Base-by-base conservation (phyloP, 139 green algal genomes). In the Chlorella sp. region DNA sequence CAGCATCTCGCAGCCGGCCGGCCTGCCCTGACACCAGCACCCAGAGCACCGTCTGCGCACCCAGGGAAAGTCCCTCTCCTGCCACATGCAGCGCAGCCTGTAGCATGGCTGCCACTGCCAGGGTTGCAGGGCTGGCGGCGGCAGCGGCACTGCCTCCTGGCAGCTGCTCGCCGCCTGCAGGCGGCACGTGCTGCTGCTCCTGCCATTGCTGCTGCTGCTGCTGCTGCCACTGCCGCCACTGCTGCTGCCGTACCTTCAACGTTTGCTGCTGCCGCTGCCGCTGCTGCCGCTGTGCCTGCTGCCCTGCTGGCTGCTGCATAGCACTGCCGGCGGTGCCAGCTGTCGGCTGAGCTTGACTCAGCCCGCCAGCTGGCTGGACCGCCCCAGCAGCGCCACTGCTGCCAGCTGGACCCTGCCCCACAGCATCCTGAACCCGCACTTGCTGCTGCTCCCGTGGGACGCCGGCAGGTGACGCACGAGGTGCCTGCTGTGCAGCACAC, bases 31-130 rank as follows among this genome's bases (percentile, higher is more conserved):
- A 76, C 2, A 42, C 24, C n/a, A 86, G n/a, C 60, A 48, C n/a
- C 34, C 36, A 57, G n/a, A 86, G 60, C 82, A 86, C 48, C n/a
- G 76, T 61, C 82, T 77, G 82, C 1, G 82, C 57, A 28, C 42
- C 42, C 24, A 22, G 11, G 3, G 48, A 48, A 14, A 69, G 18
- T 36, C 30, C 80, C 1, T 69, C 80, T 0, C 26, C 80, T 28
- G 57, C 36, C 16, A 22, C 36, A 32, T 64, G 78, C 78, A 83
- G 78, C 78, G 39, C 78, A 68, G 80, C 80, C 28, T 37, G 80
- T 48, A 19, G 48, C 80, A 76, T 9, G 7, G 48, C 48, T 57
- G 48, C 48, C 9, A 9, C 48, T 57, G 48, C 48, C 48, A 9
- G 7, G 9, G 48, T 9, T 57, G 48, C 48, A 57, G 48, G 48